Evolutionary conservation across 371 early-diverging fungal genomes (phyloP).

Genomic region (Mucor saturninus): DNA sequence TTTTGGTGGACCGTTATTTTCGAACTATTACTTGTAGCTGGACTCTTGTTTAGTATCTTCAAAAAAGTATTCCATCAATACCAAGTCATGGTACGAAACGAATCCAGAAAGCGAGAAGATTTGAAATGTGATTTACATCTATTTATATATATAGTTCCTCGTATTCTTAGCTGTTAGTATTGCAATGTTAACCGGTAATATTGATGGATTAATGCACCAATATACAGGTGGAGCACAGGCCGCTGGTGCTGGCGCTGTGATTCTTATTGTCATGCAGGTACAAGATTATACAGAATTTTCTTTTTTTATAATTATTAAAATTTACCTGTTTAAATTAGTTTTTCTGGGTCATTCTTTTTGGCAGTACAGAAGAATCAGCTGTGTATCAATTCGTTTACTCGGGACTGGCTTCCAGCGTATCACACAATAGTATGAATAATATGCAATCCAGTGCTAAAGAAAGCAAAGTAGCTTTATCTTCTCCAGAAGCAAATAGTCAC

Average conservation of each 20-base stretch:
- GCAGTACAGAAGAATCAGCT: slow-evolving; percentile 46
- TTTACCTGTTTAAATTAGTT: slow-evolving; percentile 20
- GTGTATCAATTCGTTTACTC: slow-evolving; percentile 44
- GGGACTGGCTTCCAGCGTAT: slow-evolving; percentile 11
- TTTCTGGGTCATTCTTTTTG: slow-evolving; percentile 53
- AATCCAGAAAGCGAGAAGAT: too few species aligned
- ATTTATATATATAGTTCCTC: slow-evolving; percentile 32
- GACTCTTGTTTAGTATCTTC: slow-evolving; percentile 33
- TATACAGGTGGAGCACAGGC: slow-evolving; percentile 28
- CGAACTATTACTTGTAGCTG: slow-evolving; percentile 37
- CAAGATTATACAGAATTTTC: neutral
- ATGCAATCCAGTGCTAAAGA: slow-evolving; percentile 21
- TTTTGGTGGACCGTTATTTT: slow-evolving; percentile 51
- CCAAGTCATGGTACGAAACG: slow-evolving; percentile 33
- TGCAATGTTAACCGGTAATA: slow-evolving; percentile 30
- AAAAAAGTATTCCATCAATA: slow-evolving; percentile 42
- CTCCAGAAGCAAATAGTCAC: slow-evolving; percentile 17
- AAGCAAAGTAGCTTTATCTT: slow-evolving; percentile 23
- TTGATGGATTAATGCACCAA: slow-evolving; percentile 18
- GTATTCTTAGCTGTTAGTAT: slow-evolving; percentile 45
- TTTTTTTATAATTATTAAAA: neutral
- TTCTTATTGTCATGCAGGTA: slow-evolving; percentile 38
- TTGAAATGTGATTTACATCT: neutral
- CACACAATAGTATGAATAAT: slow-evolving; percentile 17
- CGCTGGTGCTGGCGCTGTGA: slow-evolving; percentile 47